Evolutionary conservation across 2,329 filamentous ascomycete genomes (phyloP), one percentile per base, ranked within the genome.

Genomic region (Pseudopithomyces chartarum): DNA sequence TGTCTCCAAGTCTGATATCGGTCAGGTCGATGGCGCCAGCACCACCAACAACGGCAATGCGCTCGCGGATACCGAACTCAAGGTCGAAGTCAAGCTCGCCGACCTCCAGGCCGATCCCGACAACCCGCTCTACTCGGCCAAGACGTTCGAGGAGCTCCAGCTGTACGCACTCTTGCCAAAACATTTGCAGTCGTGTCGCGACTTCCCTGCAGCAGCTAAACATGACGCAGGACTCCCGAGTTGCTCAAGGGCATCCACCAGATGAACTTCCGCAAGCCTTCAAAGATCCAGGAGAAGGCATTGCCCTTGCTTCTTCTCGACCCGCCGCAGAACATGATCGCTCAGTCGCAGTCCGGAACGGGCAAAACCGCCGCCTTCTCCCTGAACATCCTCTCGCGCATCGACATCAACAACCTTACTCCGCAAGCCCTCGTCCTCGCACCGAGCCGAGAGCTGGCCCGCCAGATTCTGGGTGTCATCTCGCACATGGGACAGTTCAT

Each of bases 351-450:
- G 77, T 99, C 95, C 2, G 95, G 95, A 67, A 99, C 95, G 19
- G 95, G 95, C 71, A 99, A 99, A 82, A 99, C 95, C 0, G 95
- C 93, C 19, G 95, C 95, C 20, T 99, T 99, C 76, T 91, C 95
- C 44, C 88, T 97, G 60, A 96, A 96, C 59, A 90, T 96, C 58
- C 84, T 99, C 39, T 90, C 90, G 56, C 91, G 95, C 61, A 79
- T 98, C 71, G 92, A 99, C 70, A 85, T 93, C 56, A 81, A 72
- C 50, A 83, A 85, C 61, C 83, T 87, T 19, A 79, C 86, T 26
- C 93, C 94, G 1, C 95, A 99, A 79, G 92, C 92, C 13, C 80
- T 99, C 40, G 89, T 93, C 33, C 85, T 99, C 32, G 95, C 94
- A 2, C 95, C 95, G 1, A 97, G 91, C 64, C 90, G 95, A 74